phyloP scores from a whole-genome alignment of 2,329 filamentous ascomycete genomes.

The Sporothrix globosa region DNA sequence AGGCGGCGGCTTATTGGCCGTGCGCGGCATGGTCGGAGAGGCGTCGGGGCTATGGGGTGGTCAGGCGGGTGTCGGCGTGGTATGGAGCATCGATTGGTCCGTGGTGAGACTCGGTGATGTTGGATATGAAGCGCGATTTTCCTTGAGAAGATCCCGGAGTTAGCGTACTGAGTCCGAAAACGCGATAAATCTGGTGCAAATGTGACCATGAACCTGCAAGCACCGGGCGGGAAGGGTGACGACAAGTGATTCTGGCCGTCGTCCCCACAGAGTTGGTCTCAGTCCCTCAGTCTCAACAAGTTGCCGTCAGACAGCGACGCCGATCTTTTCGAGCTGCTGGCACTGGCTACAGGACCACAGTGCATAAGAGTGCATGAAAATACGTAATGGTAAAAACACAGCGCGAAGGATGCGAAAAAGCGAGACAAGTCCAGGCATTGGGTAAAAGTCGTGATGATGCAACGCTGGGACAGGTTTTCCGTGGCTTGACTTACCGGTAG shows the following conservation, averaged over 20 bases:
- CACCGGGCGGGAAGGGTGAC: background rate
- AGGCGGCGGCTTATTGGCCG: slow-evolving; percentile 27
- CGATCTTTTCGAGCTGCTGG: background rate
- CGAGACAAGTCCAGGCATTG: background rate
- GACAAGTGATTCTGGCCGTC: slow-evolving; percentile 5
- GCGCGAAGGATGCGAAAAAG: background rate
- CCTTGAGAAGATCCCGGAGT: background rate
- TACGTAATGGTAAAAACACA: background rate
- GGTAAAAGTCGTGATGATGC: background rate
- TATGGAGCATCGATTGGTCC: slow-evolving; percentile 17
- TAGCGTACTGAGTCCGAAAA: background rate
- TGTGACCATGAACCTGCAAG: background rate
- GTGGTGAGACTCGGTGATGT: background rate
- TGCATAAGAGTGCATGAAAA: too few species aligned
- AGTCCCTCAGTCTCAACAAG: background rate
- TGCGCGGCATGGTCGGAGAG: slow-evolving; percentile 29
- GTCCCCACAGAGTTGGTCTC: slow-evolving; percentile 5
- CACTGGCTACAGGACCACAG: background rate
- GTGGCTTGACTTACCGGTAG: slow-evolving; percentile 9
- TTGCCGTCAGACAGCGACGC: slow-evolving; percentile 9
- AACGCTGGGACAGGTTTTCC: background rate
- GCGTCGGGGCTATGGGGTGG: background rate
- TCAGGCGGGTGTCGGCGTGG: slow-evolving; percentile 10
- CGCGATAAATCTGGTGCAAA: background rate
- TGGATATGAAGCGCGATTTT: slow-evolving; percentile 4